phyloP scores from a whole-genome alignment of 2,329 filamentous ascomycete genomes.

The Cordyceps tenuipes region DNA sequence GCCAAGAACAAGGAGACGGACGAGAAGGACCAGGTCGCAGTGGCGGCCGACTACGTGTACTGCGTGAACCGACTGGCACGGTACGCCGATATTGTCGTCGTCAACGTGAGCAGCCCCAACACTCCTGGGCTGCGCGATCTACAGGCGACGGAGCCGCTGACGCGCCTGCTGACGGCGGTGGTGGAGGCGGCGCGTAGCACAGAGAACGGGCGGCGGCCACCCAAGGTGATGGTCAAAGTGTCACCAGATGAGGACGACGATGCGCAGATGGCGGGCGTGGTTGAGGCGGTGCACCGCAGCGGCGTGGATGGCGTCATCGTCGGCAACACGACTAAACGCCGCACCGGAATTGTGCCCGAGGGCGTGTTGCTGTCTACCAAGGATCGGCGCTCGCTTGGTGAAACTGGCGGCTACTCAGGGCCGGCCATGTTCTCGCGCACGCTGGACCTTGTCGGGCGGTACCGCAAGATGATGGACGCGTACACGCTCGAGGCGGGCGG shows the following conservation, averaged over 20 bases:
- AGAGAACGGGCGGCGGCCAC: conserved; percentile 59
- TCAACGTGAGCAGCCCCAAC: conserved; percentile 96
- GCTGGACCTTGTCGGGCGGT: conserved; percentile 67
- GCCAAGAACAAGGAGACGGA: conserved; percentile 95
- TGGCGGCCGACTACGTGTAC: conserved; percentile 76
- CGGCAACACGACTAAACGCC: conserved; percentile 88
- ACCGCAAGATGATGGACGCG: conserved; percentile 60
- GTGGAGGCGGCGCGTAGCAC: conserved; percentile 66
- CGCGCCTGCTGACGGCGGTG: conserved; percentile 70
- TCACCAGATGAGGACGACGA: conserved; percentile 89
- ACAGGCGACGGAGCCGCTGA: conserved; percentile 77
- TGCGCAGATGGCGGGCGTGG: conserved; percentile 78
- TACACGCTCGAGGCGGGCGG: conserved; percentile 25
- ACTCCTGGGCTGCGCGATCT: conserved; percentile 83
- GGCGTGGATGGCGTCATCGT: conserved; percentile 95
- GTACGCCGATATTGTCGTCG: conserved; percentile 93
- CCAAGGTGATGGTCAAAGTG: conserved; percentile 89
- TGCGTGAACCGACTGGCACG: conserved; percentile 75
- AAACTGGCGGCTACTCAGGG: conserved; percentile 84
- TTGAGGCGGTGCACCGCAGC: conserved; percentile 70
- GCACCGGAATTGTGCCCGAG: conserved; percentile 60
- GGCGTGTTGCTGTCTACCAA: conserved; percentile 55
- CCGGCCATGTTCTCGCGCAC: conserved; percentile 82
- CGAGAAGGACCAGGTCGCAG: conserved; percentile 73
- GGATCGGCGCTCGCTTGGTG: conserved; percentile 61